Conservation (phyloP, 208 protist species). For the Strigomonas galati region DNA sequence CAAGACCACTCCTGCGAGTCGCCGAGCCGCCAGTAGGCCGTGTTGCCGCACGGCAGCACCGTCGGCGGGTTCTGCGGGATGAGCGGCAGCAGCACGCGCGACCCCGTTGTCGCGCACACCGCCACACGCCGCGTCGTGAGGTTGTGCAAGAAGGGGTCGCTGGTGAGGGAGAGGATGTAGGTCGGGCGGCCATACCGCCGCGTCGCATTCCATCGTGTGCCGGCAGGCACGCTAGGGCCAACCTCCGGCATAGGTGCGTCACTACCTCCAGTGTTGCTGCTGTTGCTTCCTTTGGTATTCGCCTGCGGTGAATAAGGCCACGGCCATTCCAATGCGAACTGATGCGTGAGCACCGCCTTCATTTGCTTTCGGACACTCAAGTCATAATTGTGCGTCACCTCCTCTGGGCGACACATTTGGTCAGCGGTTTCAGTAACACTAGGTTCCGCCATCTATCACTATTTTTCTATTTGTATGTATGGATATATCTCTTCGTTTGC, state of each 20-base stretch:
- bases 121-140: conserved; percentile 26
- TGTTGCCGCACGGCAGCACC: conserved; percentile 4
- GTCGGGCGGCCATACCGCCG: conserved; percentile 2
- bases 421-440: too few species aligned
- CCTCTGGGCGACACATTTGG: too few species aligned
- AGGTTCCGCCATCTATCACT: too few species aligned
- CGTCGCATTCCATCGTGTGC: too few species aligned
- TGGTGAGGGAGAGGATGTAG: conserved; percentile 26
- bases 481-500: too few species aligned
- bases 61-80: conserved; percentile 9
- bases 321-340: conserved; percentile 52
- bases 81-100: conserved; percentile 29
- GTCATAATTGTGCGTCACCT: too few species aligned
- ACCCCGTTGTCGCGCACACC: conserved; percentile 40
- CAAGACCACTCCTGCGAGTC: conserved; percentile 6
- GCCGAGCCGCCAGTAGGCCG: conserved; percentile 2
- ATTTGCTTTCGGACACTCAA: conserved; percentile 7
- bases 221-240: too few species aligned
- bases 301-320: conserved; percentile 29
- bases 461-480: too few species aligned
- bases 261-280: too few species aligned
- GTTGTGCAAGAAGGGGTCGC: conserved; percentile 21
- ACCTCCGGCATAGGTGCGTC: too few species aligned
- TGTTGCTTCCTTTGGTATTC: neutral
- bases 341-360: conserved; percentile 31